Conservation (phyloP, 176 grass and related monocot species). For the Saccharum spontaneum region DNA sequence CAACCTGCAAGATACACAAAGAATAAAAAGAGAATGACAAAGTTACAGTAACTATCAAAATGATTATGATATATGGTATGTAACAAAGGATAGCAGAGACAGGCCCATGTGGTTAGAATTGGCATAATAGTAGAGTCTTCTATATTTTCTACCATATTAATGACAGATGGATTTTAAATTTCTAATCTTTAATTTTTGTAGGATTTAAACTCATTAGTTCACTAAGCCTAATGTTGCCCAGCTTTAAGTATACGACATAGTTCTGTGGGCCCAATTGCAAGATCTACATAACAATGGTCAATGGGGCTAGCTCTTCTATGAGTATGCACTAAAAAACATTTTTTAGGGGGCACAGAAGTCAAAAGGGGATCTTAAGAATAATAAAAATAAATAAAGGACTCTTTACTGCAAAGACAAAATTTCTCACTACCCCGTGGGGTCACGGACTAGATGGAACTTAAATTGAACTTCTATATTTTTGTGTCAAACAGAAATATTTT, state of each 20-base stretch:
- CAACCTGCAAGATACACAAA: slow-evolving; percentile 44
- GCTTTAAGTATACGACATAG: slow-evolving; percentile 5
- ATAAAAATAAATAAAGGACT: not conserved
- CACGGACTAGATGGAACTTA: not conserved
- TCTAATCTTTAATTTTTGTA: not conserved
- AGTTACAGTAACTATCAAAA: not conserved
- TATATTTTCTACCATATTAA: not conserved
- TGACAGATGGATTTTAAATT: not conserved
- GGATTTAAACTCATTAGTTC: not conserved
- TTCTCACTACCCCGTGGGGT: not conserved
- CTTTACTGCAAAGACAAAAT: not conserved
- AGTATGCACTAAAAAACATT: not conserved
- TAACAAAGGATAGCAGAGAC: not conserved
- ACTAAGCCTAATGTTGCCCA: not conserved
- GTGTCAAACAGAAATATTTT: not conserved
- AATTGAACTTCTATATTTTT: not conserved
- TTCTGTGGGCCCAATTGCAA: not conserved
- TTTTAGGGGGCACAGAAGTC: not conserved
- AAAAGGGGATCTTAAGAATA: not conserved
- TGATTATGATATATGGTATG: not conserved
- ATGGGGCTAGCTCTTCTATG: slow-evolving; percentile 4
- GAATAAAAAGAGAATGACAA: not conserved
- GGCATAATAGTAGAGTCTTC: not conserved
- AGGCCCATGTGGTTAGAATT: not conserved
- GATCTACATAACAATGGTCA: not conserved